A percentile compares a stretch with the other conserved stretches of the same genome.
phyloP scores from a whole-genome alignment of 192 early-diverging fungal genomes.

The Gryganskiella cystojenkinii region DNA sequence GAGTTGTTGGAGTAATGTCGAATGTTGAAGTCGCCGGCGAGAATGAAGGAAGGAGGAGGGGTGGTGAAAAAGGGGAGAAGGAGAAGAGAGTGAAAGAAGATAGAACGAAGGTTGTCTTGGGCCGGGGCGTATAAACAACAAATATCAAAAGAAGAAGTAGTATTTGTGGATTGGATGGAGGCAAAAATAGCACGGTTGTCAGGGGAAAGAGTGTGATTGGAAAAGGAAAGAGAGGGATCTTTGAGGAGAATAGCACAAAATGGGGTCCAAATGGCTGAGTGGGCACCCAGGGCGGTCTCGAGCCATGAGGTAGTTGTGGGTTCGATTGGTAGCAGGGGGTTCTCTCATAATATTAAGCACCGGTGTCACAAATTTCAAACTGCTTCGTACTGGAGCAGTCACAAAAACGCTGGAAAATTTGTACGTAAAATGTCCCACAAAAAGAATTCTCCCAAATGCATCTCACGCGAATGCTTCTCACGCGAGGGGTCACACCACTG shows the following conservation, averaged over 20 bases:
- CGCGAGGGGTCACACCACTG: no score
- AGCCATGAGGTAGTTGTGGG: background rate
- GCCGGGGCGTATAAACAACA: slow-evolving; percentile 4
- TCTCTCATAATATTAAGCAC: no score
- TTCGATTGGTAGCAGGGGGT: no score
- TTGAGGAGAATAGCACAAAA: background rate
- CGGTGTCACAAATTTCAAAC: no score
- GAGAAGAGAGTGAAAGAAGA: background rate
- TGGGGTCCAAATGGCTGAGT: background rate
- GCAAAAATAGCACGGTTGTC: background rate
- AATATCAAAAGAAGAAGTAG: background rate
- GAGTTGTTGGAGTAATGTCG: no score
- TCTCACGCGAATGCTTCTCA: no score
- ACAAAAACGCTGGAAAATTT: no score
- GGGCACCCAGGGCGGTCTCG: background rate
- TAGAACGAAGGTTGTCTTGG: background rate
- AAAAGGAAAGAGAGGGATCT: background rate
- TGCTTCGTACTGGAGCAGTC: no score
- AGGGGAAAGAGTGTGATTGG: background rate
- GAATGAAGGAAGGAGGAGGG: background rate
- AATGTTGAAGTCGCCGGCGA: slow-evolving; percentile 2
- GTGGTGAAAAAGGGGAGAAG: slow-evolving; percentile 1
- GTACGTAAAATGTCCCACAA: no score
- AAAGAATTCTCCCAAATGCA: no score
- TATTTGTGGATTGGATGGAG: background rate